A percentile compares a stretch with the other conserved stretches of the same genome.
Conservation (phyloP, 1,139 yeast species). For the Sugiyamaella pinicola region DNA sequence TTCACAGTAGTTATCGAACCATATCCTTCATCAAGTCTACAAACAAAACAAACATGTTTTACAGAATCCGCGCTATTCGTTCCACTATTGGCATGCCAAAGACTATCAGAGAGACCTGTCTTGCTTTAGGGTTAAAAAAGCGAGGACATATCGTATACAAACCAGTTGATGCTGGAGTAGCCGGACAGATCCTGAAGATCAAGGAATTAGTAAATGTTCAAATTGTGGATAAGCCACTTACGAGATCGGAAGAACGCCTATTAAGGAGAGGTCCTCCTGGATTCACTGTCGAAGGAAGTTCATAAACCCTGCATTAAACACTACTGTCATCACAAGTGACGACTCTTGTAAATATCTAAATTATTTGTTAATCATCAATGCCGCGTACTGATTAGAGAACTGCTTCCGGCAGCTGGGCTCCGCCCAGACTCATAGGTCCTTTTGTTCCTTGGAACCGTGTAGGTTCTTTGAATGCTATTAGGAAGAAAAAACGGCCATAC, state of each 20-base stretch:
- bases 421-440: too few relatives aligned
- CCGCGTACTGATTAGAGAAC: too few relatives aligned
- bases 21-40: neutral
- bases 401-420: too few relatives aligned
- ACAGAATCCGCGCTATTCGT: constrained; percentile 73
- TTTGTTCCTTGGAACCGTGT: too few relatives aligned
- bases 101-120: constrained; percentile 61
- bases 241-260: constrained; percentile 38
- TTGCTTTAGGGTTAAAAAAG: constrained; percentile 72
- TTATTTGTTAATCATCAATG: constrained; percentile 1
- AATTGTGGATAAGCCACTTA: constrained; percentile 53
- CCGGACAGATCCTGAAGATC: constrained; percentile 80
- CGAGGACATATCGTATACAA: constrained; percentile 78
- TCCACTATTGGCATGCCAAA: constrained; percentile 87
- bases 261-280: constrained; percentile 40
- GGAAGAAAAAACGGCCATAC: too few relatives aligned
- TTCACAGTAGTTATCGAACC: neutral
- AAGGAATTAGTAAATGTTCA: constrained; percentile 91
- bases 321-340: neutral
- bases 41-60: constrained; percentile 42
- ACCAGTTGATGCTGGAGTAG: constrained; percentile 72
- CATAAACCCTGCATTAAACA: constrained; percentile 6
- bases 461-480: too few relatives aligned
- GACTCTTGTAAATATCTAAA: constrained; percentile 11
- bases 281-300: constrained; percentile 31